Evolutionary conservation across 2,329 filamentous ascomycete genomes (phyloP), one percentile per base, ranked within the genome.

Genomic region (Cylindrodendrum hubeiense): DNA sequence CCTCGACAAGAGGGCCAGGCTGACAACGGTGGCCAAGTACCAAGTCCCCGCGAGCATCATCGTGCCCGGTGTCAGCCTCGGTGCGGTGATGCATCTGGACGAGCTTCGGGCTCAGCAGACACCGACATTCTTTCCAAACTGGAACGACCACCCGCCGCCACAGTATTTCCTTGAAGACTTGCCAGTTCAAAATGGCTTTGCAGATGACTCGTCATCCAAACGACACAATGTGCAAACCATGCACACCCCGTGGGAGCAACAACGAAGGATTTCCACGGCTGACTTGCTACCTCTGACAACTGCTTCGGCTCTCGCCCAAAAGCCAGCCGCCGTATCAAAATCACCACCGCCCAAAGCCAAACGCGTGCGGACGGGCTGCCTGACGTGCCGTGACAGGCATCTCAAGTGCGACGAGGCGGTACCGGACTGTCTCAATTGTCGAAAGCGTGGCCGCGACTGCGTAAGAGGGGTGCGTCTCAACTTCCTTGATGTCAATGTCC

Each of bases 381-480:
- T 97, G 70, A 98, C 95, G 3, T 98, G 95, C 79, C 87, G 95
- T 71, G 93, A 97, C 78, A 86, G 94, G 50, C 95, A 97, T 83
- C 83, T 97, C 55, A 97, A 97, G 79, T 97, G 95, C 78, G 95
- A 97, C 76, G 94, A 97, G 79, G 90, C 85, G 5, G 73, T 80
- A 4, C 87, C 86, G 6, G 82, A 85, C 34, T 89, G 87, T 68
- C 84, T 92, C 73, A 98, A 98, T 75, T 98, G 95, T 80, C 89
- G 89, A 64, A 98, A 97, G 81, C 96, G 95, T 56, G 95, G 90
- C 74, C 86, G 95, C 54, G 84, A 90, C 62, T 98, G 95, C 83
- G 94, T 95, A 77, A 89, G 94, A 71, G 95, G 95, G 19, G 85
- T 98, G 54, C 89, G 93, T 39, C 84, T 98, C 43, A 98, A 97